Evolutionary conservation across 257 asterid genomes (phyloP), one percentile per base, ranked within the genome.

Genomic region (Gentiana dahurica): DNA sequence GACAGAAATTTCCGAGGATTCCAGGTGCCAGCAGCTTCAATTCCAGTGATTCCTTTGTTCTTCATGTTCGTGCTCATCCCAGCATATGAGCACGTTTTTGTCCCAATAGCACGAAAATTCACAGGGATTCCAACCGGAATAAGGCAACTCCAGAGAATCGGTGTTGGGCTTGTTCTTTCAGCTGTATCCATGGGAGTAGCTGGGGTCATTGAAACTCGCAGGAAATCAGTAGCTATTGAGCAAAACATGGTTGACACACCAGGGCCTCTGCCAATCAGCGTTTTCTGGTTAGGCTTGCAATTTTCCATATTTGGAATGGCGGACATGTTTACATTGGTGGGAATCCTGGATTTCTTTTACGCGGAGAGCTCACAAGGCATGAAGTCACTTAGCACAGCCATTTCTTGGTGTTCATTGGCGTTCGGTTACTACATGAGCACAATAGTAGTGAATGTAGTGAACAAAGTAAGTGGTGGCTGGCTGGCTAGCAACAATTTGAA

Each of bases 51-150:
- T 34, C 89, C 92, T 8, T 63, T 84, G 7, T 13, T 72, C 1
- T 80, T 77, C 74, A 73, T 78, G 86, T 59, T 68, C 68, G 12
- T 84, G 7, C 75, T 82, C 0, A 63, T 87, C 68, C 94, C 92
- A 3, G 9, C 79, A 0, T 84, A 87, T 36, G 95, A 87, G 57
- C 70, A 60, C 1, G 3, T 78, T 1, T 87, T 84, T 49, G 54
- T 82, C 51, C 89, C 94, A 0, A 0, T 78, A 43, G 84, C 79
- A 33, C 65, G 80, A 2, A 81, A 70, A 58, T 53, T 80, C 67
- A 84, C 96, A 1, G 75, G 84, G 60, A 87, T 73, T 59, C 92
- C 87, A 3, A 78, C 92, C 0, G 96, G 96, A 4, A 87, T 87
- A 60, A 73, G 87, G 12, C 83, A 75, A 45, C 94, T 87, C 67